Conservation (phyloP, 2,329 filamentous ascomycete species). For the Colletotrichum sojae region DNA sequence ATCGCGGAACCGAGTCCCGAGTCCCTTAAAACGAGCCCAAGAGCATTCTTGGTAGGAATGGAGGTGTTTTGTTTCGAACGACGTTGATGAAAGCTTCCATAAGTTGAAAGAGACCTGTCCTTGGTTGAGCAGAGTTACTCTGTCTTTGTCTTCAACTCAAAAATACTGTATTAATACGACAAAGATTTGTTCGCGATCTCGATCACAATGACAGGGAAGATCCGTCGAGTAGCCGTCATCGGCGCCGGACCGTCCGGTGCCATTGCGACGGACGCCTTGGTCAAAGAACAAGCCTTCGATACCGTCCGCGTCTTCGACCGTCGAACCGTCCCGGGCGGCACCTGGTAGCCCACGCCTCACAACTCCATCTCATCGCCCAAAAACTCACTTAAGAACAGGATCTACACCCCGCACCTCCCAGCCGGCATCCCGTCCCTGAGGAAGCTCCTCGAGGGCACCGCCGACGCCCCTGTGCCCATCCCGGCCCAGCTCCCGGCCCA, state of each 20-base stretch:
- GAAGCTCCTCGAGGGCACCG: conserved; percentile 57
- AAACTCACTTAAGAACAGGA: conserved; percentile 38
- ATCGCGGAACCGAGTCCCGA: neutral
- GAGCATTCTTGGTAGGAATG: no score
- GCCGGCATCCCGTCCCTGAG: conserved; percentile 47
- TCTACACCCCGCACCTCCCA: conserved; percentile 53
- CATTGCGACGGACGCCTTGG: conserved; percentile 70
- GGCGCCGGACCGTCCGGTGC: conserved; percentile 71
- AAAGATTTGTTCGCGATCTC: neutral
- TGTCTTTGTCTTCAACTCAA: no score
- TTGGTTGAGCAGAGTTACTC: no score
- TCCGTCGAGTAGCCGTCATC: conserved; percentile 65
- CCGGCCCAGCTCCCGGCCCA: conserved; percentile 59
- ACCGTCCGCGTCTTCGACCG: conserved; percentile 71
- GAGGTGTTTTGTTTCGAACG: no score
- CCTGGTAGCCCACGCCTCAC: conserved; percentile 59
- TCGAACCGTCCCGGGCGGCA: conserved; percentile 67
- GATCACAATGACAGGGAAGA: conserved; percentile 1
- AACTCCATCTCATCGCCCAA: neutral
- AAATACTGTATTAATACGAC: no score
- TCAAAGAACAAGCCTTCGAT: conserved; percentile 69
- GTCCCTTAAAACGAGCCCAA: conserved; percentile 1
- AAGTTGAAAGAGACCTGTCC: neutral
- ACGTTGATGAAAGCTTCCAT: neutral
- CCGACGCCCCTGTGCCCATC: conserved; percentile 59